Conservation (phyloP, 306 rosid species). For the Fagus sylvatica region DNA sequence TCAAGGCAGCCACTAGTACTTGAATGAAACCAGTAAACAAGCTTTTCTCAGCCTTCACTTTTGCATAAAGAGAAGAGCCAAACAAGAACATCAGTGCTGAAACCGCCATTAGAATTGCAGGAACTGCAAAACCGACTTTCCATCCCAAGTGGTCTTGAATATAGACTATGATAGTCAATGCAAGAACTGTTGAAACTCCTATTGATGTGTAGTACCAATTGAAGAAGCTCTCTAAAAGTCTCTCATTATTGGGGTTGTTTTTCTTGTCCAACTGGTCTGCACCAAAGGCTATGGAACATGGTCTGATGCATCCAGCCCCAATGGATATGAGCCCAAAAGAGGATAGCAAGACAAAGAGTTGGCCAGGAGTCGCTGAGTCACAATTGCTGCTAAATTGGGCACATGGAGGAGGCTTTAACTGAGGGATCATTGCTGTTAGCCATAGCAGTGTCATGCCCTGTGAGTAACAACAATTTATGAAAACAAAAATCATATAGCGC, state of each 20-base stretch:
- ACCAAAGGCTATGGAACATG: constrained; percentile 60
- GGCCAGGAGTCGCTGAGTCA: neutral
- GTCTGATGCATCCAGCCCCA: constrained; percentile 60
- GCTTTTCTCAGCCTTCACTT: constrained; percentile 29
- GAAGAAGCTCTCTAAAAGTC: constrained; percentile 42
- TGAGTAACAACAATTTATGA: neutral
- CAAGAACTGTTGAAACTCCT: constrained; percentile 27
- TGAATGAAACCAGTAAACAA: constrained; percentile 31
- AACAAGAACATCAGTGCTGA: constrained; percentile 32
- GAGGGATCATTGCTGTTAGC: constrained; percentile 17
- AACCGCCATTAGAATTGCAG: constrained; percentile 36
- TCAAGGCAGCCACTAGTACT: constrained; percentile 40
- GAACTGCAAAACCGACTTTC: constrained; percentile 53
- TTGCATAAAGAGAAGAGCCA: constrained; percentile 45
- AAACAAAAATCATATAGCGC: neutral
- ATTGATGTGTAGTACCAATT: constrained; percentile 48
- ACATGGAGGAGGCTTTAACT: constrained; percentile 17
- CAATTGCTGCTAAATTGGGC: neutral
- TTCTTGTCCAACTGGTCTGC: constrained; percentile 40
- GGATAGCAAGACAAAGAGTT: constrained; percentile 1
- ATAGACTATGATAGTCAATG: constrained; percentile 35
- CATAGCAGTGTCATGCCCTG: constrained; percentile 23
- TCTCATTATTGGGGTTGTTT: constrained; percentile 4
- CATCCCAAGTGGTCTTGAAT: constrained; percentile 55
- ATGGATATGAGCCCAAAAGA: constrained; percentile 47